Base-by-base conservation (phyloP, 176 grass and related monocot species). In the Zizania latifolia region DNA sequence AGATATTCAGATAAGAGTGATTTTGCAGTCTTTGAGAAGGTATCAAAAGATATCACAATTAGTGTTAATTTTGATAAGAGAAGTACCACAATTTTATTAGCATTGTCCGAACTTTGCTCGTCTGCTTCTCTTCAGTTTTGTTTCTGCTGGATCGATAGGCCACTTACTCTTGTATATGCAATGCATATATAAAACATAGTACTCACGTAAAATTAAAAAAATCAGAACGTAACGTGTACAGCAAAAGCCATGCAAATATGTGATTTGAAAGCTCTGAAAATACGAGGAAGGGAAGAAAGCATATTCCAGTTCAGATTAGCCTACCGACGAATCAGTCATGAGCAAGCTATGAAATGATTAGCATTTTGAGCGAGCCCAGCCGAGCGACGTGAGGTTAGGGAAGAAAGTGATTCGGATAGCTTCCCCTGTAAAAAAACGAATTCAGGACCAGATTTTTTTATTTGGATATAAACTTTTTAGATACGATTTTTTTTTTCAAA, bases 271-370 rank as follows among this genome's bases (percentile, higher is more conserved):
- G 29, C 23, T 76, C 76, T 83, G 51, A 8, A 16, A 44, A 40
- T 31, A 13, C 4, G 24, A 8, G 38, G 31, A 83, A 39, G 50
- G 37, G 10, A 29, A 29, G 37, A 46, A 83, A 24, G 72, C 36
- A 66, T 65, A 66, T 82, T 72, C 66, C 21, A 27, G 9, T 46
- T 70, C 14, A 71, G 54, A 68, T 55, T 57, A 31, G 32, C 17
- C 16, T 26, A 26, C 23, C 6, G 2, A 6, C 22, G 14, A 62
- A 69, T 15, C 22, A 53, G 24, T n/a, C 8, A 9, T 43, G 58
- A 28, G 53, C 69, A 22, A 36, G 38, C 46, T 61, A n/a, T 22
- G 13, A 9, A 62, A 72, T 56, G 55, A 62, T 71, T 71, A 81
- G 53, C 15, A 17, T 65, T 65, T 44, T 62, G 15, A 75, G 46